These are phyloP conservation scores for Lepidium aucheri DNA, from an alignment of 345 rosid genomes.

Conservation along the genomic window DNA sequence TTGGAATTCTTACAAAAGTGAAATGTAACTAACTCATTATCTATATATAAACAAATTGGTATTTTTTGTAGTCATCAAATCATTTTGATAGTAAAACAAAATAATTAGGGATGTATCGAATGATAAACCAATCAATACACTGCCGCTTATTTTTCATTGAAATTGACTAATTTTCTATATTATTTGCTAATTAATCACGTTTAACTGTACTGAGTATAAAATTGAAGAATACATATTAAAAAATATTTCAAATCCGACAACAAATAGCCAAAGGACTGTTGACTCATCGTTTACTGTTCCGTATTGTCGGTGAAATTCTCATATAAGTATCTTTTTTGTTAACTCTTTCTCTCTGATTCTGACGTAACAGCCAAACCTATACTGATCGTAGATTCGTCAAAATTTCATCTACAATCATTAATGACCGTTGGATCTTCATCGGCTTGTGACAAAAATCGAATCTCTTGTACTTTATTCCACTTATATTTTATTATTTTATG, in stretches of 20 bases:
- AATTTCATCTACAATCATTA: constrained; percentile 17
- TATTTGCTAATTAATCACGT: neutral
- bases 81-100: too few species aligned
- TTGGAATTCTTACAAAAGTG: neutral
- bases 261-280: constrained; percentile 18
- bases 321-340: neutral
- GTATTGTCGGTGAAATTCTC: constrained; percentile 34
- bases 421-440: constrained; percentile 44
- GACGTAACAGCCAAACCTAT: constrained; percentile 6
- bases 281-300: constrained; percentile 29
- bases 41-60: neutral
- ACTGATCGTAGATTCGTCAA: constrained; percentile 11
- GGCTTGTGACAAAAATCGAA: constrained; percentile 14
- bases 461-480: neutral
- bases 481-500: neutral
- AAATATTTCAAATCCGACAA: constrained; percentile 9
- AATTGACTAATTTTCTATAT: neutral
- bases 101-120: too few species aligned
- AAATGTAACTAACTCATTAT: too few species aligned
- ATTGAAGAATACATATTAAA: neutral
- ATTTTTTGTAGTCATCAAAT: neutral
- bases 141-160: neutral
- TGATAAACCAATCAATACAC: too few species aligned
- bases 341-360: neutral
- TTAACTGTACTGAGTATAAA: neutral